phyloP scores from a whole-genome alignment of 1,284 basidiomycete genomes.

The Leccinum pachyderme region DNA sequence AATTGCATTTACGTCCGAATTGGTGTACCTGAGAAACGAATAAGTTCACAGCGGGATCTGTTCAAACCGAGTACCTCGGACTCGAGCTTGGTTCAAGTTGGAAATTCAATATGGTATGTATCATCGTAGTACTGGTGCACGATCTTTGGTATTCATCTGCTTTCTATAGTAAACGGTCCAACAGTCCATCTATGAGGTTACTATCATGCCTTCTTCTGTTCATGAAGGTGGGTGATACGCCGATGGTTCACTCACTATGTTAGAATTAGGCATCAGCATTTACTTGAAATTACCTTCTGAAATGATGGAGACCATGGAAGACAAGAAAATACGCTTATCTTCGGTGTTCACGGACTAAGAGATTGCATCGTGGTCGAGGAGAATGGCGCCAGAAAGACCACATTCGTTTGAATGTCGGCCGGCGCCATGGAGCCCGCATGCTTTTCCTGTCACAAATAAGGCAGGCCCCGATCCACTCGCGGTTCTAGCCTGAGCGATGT shows the following conservation, averaged over 20 bases:
- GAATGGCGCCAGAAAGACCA: conserved; percentile 97
- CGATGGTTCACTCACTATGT: conserved; percentile 1
- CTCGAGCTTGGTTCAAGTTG: too few species aligned
- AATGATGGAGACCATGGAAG: conserved; percentile 93
- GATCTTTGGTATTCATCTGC: conserved; percentile 74
- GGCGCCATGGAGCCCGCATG: too few species aligned
- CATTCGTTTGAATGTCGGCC: conserved; percentile 90
- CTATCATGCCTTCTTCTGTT: not conserved
- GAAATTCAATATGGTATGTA: too few species aligned
- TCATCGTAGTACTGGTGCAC: conserved; percentile 86
- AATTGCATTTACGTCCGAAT: conserved; percentile 70
- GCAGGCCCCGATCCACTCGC: conserved; percentile 91
- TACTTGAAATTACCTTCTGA: conserved; percentile 94
- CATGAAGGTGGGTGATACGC: not conserved
- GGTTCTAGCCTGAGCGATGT: conserved; percentile 90
- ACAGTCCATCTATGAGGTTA: not conserved
- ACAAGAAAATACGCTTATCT: conserved; percentile 61
- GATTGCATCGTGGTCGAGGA: conserved; percentile 78
- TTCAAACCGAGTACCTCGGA: not conserved
- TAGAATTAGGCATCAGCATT: conserved; percentile 80
- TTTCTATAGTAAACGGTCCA: conserved; percentile 54
- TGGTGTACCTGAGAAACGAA: conserved; percentile 76
- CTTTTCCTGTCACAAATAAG: conserved; percentile 55
- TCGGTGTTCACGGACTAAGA: conserved; percentile 97
- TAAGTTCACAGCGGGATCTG: conserved; percentile 42